Conservation (phyloP, 2,329 filamentous ascomycete species). For the Scytalidium lignicola region DNA sequence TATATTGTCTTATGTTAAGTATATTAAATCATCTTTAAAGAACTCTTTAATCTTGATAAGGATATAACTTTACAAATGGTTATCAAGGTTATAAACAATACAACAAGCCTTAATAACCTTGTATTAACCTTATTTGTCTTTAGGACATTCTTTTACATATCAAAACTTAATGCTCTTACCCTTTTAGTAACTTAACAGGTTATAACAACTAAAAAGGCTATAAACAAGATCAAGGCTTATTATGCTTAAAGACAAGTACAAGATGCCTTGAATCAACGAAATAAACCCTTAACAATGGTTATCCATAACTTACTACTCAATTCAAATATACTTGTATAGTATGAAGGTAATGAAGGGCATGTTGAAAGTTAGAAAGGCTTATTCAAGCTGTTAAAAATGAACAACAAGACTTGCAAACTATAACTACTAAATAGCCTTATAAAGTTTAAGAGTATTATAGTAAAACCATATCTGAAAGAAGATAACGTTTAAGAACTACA, state of each 20-base stretch:
- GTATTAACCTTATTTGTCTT: constrained; percentile 9
- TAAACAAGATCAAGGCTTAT: constrained; percentile 2
- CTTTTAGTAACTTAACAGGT: neutral
- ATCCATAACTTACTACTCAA: constrained; percentile 4
- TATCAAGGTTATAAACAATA: constrained; percentile 11
- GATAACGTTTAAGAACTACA: too few species aligned
- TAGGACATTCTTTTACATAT: constrained; percentile 3
- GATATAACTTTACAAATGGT: constrained; percentile 7
- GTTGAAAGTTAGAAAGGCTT: neutral
- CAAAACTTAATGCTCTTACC: neutral
- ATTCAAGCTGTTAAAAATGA: constrained; percentile 1
- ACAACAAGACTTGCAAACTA: neutral
- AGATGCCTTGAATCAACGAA: constrained; percentile 1
- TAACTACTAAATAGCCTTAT: constrained; percentile 1
- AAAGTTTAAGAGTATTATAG: neutral
- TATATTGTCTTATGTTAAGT: constrained; percentile 2
- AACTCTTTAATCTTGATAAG: constrained; percentile 4
- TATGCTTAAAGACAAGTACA: neutral
- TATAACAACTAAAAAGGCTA: constrained; percentile 3
- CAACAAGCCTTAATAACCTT: constrained; percentile 1
- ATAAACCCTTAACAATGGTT: neutral
- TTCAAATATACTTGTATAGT: constrained; percentile 4
- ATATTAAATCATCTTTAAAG: constrained; percentile 5
- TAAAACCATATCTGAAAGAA: too few species aligned
- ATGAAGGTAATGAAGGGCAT: neutral